Evolutionary conservation across 148 eudicot genomes (phyloP).

Genomic region (Amaranthus hypochondriacus): DNA sequence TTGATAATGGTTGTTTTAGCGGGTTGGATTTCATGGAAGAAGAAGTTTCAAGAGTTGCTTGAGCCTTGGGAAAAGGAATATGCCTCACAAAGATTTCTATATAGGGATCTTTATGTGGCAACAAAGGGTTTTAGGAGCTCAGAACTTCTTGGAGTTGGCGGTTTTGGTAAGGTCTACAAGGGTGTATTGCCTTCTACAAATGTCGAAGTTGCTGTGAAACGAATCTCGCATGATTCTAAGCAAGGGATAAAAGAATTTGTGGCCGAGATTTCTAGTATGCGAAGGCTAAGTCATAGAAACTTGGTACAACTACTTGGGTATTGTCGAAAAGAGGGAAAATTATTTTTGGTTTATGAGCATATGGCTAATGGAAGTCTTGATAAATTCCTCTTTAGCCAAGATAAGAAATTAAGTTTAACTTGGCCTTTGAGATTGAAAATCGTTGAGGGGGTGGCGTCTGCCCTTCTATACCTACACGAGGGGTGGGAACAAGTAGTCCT

Average conservation of each 20-base stretch:
- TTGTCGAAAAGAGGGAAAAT: slow-evolving; percentile 38
- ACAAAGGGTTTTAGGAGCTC: slow-evolving; percentile 41
- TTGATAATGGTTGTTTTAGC: slow-evolving; percentile 8
- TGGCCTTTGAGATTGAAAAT: slow-evolving; percentile 50
- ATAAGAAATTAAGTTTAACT: slow-evolving; percentile 18
- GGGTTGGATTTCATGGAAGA: slow-evolving; percentile 2
- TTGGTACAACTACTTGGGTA: slow-evolving; percentile 46
- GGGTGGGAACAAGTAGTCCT: slow-evolving; percentile 52
- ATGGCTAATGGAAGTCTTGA: slow-evolving; percentile 73
- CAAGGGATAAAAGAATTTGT: slow-evolving; percentile 44
- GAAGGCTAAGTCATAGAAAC: slow-evolving; percentile 42
- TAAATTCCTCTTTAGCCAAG: slow-evolving; percentile 26
- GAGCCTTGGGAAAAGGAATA: slow-evolving; percentile 24
- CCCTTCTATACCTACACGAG: slow-evolving; percentile 47
- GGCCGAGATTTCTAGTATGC: slow-evolving; percentile 40
- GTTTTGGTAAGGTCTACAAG: slow-evolving; percentile 45
- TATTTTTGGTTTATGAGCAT: slow-evolving; percentile 52
- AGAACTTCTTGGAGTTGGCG: slow-evolving; percentile 43
- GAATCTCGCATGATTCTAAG: slow-evolving; percentile 35
- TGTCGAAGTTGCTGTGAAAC: slow-evolving; percentile 37
- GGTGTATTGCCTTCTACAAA: slow-evolving; percentile 32
- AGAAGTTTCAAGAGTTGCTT: slow-evolving; percentile 14
- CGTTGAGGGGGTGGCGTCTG: slow-evolving; percentile 49
- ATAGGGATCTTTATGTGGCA: slow-evolving; percentile 37
- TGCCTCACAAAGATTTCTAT: slow-evolving; percentile 35